phyloP scores from a whole-genome alignment of 2,329 filamentous ascomycete species.

The Verticillium zaregamsianum region DNA sequence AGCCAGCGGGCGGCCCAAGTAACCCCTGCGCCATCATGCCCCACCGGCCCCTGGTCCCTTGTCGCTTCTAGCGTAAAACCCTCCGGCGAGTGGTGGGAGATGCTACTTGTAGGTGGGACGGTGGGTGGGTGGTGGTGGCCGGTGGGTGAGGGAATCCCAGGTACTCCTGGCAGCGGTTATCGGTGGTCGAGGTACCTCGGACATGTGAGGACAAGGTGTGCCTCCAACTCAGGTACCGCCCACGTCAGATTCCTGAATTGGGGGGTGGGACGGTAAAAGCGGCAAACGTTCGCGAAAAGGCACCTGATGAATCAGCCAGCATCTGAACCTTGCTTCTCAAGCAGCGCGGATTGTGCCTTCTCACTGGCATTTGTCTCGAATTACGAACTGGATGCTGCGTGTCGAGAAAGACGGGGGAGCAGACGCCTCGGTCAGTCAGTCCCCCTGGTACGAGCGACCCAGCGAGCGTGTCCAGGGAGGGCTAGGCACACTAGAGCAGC shows the following conservation, averaged over 20 bases:
- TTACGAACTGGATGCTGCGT: neutral
- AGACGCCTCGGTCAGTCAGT: neutral
- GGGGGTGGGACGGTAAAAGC: neutral
- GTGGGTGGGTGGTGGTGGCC: neutral
- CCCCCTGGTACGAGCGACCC: neutral
- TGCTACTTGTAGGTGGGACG: neutral
- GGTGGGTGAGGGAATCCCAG: neutral
- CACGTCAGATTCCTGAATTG: neutral
- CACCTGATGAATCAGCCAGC: neutral
- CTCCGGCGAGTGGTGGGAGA: neutral
- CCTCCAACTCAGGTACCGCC: neutral
- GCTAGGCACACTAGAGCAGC: neutral
- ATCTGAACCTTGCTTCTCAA: neutral
- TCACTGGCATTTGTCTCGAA: neutral
- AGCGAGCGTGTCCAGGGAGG: neutral
- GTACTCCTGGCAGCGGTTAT: neutral
- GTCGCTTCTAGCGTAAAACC: neutral
- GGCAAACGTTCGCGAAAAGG: neutral
- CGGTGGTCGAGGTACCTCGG: neutral
- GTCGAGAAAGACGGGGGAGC: neutral
- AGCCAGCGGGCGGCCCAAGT: slow-evolving; percentile 12
- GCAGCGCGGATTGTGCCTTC: neutral
- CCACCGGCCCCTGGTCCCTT: neutral
- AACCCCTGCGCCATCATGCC: slow-evolving; percentile 9
- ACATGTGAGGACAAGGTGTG: neutral